Percentiles rank a stretch among this genome's conserved stretches.
Conservation (phyloP, 345 rosid genomes). For the Hirschfeldia incana region DNA sequence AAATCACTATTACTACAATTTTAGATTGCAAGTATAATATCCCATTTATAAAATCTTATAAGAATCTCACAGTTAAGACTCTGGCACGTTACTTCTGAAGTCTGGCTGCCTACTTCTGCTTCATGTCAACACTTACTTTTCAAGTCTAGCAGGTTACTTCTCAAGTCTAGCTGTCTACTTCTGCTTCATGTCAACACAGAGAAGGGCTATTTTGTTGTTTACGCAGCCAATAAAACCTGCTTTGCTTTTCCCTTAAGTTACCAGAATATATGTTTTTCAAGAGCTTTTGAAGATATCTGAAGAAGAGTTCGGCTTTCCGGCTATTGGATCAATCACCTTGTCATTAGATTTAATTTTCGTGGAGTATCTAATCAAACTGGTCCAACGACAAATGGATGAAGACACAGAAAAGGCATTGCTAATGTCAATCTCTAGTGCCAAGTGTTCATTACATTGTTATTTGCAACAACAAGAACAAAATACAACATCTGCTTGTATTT, state of each 20-base stretch:
- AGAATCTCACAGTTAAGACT: too few species aligned
- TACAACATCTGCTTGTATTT: conserved; percentile 19
- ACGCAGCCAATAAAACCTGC: conserved; percentile 30
- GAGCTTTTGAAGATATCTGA: conserved; percentile 45
- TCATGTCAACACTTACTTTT: too few species aligned
- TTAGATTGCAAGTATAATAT: too few species aligned
- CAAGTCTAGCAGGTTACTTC: too few species aligned
- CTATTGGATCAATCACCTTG: conserved; percentile 37
- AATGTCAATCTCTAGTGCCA: conserved; percentile 16
- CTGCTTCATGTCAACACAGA: too few species aligned
- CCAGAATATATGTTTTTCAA: conserved; percentile 21
- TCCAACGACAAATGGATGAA: not conserved
- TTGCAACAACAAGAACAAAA: not conserved
- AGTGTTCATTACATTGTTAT: conserved; percentile 3
- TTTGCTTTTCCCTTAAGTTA: conserved; percentile 9
- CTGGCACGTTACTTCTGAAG: too few species aligned
- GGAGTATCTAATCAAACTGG: too few species aligned
- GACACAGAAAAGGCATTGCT: conserved; percentile 42
- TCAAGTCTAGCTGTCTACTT: too few species aligned
- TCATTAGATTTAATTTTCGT: conserved; percentile 20
- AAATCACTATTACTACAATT: too few species aligned
- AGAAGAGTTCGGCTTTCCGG: conserved; percentile 42
- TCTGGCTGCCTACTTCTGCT: too few species aligned
- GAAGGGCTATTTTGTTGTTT: conserved; percentile 39
- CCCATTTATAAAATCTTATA: too few species aligned